These are phyloP conservation scores for Xylariaceae sp. DNA, from an alignment of 2,329 filamentous ascomycete genomes.

Conservation along the genomic window DNA sequence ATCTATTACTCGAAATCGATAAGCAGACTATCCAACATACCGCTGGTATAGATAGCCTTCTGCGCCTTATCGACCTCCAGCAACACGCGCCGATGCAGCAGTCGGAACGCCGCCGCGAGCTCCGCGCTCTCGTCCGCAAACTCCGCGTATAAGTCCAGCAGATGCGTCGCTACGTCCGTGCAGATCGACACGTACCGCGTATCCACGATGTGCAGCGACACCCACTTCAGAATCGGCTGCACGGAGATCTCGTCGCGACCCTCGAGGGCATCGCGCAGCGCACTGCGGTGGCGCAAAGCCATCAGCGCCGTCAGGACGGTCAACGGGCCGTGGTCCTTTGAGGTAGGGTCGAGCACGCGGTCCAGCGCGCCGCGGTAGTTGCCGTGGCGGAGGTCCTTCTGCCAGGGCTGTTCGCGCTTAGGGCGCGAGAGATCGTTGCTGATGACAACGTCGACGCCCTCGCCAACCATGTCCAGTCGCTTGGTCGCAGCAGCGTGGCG, in stretches of 20 bases:
- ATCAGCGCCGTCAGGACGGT: constrained; percentile 71
- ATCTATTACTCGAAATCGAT: constrained; percentile 35
- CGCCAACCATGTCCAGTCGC: constrained; percentile 73
- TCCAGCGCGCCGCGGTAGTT: constrained; percentile 76
- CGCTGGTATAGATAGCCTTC: constrained; percentile 72
- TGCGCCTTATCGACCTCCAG: constrained; percentile 78
- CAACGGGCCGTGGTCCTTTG: constrained; percentile 52
- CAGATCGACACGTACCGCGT: constrained; percentile 76
- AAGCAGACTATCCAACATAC: constrained; percentile 75
- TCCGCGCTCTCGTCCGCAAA: constrained; percentile 68
- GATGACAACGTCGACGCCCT: constrained; percentile 83
- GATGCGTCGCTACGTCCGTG: constrained; percentile 73
- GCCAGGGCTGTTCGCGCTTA: constrained; percentile 64
- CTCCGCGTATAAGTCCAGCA: constrained; percentile 83
- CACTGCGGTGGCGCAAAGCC: constrained; percentile 81
- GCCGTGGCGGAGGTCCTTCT: constrained; percentile 71
- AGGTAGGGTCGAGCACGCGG: constrained; percentile 57
- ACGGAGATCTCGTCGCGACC: constrained; percentile 76
- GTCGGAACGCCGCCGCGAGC: constrained; percentile 64
- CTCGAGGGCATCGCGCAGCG: constrained; percentile 72
- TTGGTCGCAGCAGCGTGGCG: constrained; percentile 41
- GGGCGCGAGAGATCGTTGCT: constrained; percentile 54
- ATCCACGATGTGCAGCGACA: constrained; percentile 73
- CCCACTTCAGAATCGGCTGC: constrained; percentile 78
- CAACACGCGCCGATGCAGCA: constrained; percentile 64